Conservation (phyloP, 371 early-diverging fungal genomes). For the Mortierella sp. region DNA sequence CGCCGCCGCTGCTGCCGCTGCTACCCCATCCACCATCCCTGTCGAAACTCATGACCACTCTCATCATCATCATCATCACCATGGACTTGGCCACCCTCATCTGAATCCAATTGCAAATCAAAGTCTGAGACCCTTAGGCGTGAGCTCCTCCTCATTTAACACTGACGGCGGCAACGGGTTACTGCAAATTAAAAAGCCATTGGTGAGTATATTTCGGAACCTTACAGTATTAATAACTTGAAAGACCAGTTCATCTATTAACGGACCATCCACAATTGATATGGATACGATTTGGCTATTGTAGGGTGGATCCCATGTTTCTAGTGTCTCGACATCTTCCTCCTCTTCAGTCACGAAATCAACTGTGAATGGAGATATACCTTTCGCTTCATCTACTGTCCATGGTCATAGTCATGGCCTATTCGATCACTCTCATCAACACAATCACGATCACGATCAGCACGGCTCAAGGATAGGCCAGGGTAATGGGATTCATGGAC, state of each 20-base stretch:
- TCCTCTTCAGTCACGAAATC: constrained; percentile 28
- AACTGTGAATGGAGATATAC: constrained; percentile 39
- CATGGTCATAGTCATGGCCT: constrained; percentile 24
- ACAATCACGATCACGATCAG: constrained; percentile 26
- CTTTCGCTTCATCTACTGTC: constrained; percentile 32
- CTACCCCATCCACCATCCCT: constrained; percentile 35
- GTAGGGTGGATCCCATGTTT: constrained; percentile 17
- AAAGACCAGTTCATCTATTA: background rate
- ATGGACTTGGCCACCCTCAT: constrained; percentile 22
- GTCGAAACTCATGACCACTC: constrained; percentile 27
- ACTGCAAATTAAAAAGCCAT: constrained; percentile 26
- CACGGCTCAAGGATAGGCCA: constrained; percentile 13
- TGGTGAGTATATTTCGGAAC: constrained; percentile 17
- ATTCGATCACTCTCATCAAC: constrained; percentile 18
- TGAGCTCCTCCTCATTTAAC: constrained; percentile 18
- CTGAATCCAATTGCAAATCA: constrained; percentile 12
- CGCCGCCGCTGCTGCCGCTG: constrained; percentile 44
- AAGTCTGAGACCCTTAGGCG: constrained; percentile 25
- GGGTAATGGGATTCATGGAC: background rate
- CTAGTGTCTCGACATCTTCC: constrained; percentile 11
- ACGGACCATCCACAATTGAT: too few species aligned
- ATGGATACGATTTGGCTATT: background rate
- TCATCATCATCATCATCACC: constrained; percentile 16
- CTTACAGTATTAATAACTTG: background rate
- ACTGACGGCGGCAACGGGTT: constrained; percentile 17